Base-by-base conservation (phyloP, 371 early-diverging fungal genomes). In the Batrachochytrium dendrobatidis region DNA sequence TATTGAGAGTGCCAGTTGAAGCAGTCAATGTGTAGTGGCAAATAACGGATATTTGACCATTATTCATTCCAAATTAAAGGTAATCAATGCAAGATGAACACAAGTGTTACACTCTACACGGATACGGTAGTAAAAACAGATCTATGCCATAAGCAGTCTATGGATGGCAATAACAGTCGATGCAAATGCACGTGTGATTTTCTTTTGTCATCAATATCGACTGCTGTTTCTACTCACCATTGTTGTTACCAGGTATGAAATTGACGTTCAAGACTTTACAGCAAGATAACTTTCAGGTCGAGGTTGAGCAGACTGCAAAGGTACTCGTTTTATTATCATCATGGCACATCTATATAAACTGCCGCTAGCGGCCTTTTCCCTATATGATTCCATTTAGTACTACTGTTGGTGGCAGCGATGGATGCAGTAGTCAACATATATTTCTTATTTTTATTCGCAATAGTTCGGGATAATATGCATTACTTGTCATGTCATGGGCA, bases 241-340 rank as follows among this genome's bases (percentile, higher is more conserved):
- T 20, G 39, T 20, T 39, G 15, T 39, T 15, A 15, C 39, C 15
- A 15, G 15, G 39, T 39, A 84, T 89, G 93, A 78, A 86, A 69
- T 69, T 95, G 61, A 90, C 89, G n/a, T 63, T 95, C 59, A 93
- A 93, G 70, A 93, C 91, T 35, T 82, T 95, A 48, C 84, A 88
- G 67, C 90, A 95, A 65, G 84, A 91, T 70, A 49, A 25, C 28
- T 71, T 71, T 55, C 30, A 31, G 17, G 69, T 94, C 59, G 91
- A 91, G n/a, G 90, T 85, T 8, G 91, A 89, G n/a, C 75, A 77
- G 3, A 60, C 70, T 12, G 83, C 83, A 62, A 84, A 79, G 71
- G 90, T 25, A 15, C 34, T 15, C 45, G 33, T 26, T 28, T 30
- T 17, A 1, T 6, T 0, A 1, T 32, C n/a, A 17, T 10, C 30